phyloP scores from a whole-genome alignment of 495 filamentous ascomycete genomes.

The Polyplosphaeria fusca region DNA sequence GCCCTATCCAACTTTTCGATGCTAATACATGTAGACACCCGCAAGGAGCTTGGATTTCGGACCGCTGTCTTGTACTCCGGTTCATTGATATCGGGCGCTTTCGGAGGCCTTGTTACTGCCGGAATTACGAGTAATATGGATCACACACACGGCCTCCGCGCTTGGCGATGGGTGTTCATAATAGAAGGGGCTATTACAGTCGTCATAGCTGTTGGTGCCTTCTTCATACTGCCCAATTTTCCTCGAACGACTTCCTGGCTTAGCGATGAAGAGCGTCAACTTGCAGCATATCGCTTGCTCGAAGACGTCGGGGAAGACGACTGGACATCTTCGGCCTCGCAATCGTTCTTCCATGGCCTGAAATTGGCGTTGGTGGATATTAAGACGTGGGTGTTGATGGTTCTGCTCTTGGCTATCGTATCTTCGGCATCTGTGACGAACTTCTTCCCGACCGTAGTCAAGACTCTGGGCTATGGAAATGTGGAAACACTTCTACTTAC shows the following conservation, averaged over 20 bases:
- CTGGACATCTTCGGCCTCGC: constrained; percentile 53
- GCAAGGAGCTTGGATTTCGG: constrained; percentile 54
- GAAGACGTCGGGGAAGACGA: constrained; percentile 80
- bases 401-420: constrained; percentile 69
- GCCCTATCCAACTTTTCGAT: too few species aligned
- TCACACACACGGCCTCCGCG: constrained; percentile 45
- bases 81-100: constrained; percentile 42
- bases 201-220: constrained; percentile 50
- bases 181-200: constrained; percentile 67
- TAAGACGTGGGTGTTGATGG: constrained; percentile 68
- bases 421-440: constrained; percentile 74
- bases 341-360: constrained; percentile 58
- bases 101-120: constrained; percentile 42
- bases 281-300: constrained; percentile 68
- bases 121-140: constrained; percentile 41
- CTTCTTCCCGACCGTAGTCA: constrained; percentile 84
- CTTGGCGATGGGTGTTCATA: constrained; percentile 64
- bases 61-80: constrained; percentile 52
- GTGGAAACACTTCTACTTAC: constrained; percentile 72
- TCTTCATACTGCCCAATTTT: constrained; percentile 71
- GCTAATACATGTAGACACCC: too few species aligned
- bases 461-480: constrained; percentile 65
- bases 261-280: constrained; percentile 61
- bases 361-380: constrained; percentile 68
- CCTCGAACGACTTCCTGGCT: constrained; percentile 75